These are phyloP conservation scores for Kalmanozyma brasiliensis DNA, from an alignment of 1,284 basidiomycete genomes.

Conservation along the genomic window DNA sequence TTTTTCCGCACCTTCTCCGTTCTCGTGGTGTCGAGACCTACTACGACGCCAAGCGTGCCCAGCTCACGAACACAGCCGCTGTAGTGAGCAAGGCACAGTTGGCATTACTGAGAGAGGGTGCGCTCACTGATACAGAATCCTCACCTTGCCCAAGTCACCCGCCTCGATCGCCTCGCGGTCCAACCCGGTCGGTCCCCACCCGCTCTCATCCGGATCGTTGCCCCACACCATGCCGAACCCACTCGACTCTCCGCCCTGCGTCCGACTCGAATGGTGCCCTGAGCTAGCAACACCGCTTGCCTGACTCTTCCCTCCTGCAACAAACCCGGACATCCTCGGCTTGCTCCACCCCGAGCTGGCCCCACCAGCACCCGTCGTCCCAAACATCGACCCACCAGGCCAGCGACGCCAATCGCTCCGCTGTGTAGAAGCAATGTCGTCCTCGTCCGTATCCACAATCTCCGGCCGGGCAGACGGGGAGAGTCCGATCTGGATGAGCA, in stretches of 20 bases:
- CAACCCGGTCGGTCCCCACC: slow-evolving; percentile 12
- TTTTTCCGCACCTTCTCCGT: background rate
- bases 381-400: slow-evolving; percentile 13
- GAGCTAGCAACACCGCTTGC: slow-evolving; percentile 17
- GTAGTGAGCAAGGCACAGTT: too few relatives aligned
- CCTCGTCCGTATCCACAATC: slow-evolving; percentile 32
- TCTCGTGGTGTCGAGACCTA: too few relatives aligned
- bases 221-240: slow-evolving; percentile 35
- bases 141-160: slow-evolving; percentile 41
- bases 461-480: slow-evolving; percentile 1
- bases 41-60: too few relatives aligned
- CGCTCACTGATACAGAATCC: slow-evolving; percentile 40
- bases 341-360: slow-evolving; percentile 47
- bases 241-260: slow-evolving; percentile 22
- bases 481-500: slow-evolving; percentile 71
- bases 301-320: slow-evolving; percentile 5
- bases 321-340: slow-evolving; percentile 27
- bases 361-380: slow-evolving; percentile 7
- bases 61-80: too few relatives aligned
- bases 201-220: slow-evolving; percentile 35
- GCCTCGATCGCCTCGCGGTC: slow-evolving; percentile 41
- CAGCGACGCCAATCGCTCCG: slow-evolving; percentile 28
- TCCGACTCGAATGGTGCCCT: slow-evolving; percentile 17
- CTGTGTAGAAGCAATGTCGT: slow-evolving; percentile 22
- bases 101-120: too few relatives aligned